phyloP scores from a whole-genome alignment of 2,329 filamentous ascomycete genomes.

The Cordyceps militaris region DNA sequence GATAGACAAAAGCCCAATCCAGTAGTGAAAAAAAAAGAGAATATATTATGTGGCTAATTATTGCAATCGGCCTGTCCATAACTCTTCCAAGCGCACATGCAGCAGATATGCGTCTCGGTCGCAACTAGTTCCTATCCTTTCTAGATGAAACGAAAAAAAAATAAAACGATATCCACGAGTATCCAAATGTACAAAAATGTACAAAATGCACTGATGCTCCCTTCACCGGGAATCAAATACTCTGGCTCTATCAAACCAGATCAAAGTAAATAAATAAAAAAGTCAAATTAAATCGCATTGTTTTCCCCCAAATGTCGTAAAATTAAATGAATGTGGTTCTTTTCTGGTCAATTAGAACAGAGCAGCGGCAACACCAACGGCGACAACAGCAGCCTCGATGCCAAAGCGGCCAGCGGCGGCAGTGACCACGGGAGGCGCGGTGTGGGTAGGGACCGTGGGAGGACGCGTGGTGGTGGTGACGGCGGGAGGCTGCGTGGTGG shows the following conservation, averaged over 20 bases:
- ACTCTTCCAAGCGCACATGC: not conserved
- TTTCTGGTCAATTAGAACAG: slow-evolving; percentile 23
- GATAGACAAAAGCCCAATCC: not conserved
- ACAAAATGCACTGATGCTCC: not conserved
- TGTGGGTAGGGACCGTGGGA: slow-evolving; percentile 13
- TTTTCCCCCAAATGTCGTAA: not conserved
- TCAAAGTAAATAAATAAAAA: not conserved
- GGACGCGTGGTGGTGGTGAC: slow-evolving; percentile 14
- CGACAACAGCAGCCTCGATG: slow-evolving; percentile 24
- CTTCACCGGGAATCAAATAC: not conserved
- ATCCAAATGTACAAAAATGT: not conserved
- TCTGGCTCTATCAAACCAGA: slow-evolving; percentile 3
- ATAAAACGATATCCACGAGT: not conserved
- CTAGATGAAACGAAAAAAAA: not conserved
- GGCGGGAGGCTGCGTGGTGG: slow-evolving; percentile 11
- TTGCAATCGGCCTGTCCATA: slow-evolving; percentile 6
- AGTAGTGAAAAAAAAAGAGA: not conserved
- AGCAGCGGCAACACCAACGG: slow-evolving; percentile 26
- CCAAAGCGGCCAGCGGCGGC: slow-evolving; percentile 26
- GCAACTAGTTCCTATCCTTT: not conserved
- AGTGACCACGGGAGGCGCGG: slow-evolving; percentile 20
- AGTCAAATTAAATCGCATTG: not conserved
- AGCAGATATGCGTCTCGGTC: not conserved
- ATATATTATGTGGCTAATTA: slow-evolving; percentile 8
- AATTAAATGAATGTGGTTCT: not conserved